Conservation (phyloP, 2,329 filamentous ascomycete species). For the Alternaria sp. region DNA sequence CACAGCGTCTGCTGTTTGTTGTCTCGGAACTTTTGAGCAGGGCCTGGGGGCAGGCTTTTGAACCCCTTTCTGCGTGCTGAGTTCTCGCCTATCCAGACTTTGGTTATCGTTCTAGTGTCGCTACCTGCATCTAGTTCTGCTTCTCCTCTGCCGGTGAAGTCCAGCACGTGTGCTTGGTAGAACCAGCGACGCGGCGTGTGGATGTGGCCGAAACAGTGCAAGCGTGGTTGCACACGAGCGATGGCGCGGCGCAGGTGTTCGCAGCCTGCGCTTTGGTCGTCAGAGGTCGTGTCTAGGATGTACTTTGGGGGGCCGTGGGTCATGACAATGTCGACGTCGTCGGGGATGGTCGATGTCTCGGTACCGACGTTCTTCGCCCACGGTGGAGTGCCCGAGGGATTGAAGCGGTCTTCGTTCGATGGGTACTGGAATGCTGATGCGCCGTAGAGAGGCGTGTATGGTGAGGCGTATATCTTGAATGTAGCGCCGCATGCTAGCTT, state of each 20-base stretch:
- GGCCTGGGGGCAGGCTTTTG: slow-evolving; percentile 33
- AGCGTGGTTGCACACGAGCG: slow-evolving; percentile 52
- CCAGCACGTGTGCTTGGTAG: slow-evolving; percentile 39
- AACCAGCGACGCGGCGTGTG: slow-evolving; percentile 52
- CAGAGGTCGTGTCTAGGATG: slow-evolving; percentile 54
- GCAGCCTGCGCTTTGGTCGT: slow-evolving; percentile 57
- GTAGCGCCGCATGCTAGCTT: slow-evolving; percentile 55
- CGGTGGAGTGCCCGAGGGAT: slow-evolving; percentile 36
- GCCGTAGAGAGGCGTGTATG: slow-evolving; percentile 60
- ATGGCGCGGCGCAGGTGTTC: slow-evolving; percentile 59
- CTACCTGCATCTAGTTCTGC: background rate
- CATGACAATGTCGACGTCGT: slow-evolving; percentile 61
- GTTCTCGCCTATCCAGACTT: slow-evolving; percentile 32
- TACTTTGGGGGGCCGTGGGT: slow-evolving; percentile 65
- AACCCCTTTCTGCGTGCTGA: slow-evolving; percentile 29
- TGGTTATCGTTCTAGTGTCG: slow-evolving; percentile 18
- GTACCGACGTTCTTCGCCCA: slow-evolving; percentile 29
- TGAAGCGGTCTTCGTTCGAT: slow-evolving; percentile 58
- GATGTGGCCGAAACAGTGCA: slow-evolving; percentile 68
- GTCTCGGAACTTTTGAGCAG: slow-evolving; percentile 25
- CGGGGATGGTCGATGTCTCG: slow-evolving; percentile 34
- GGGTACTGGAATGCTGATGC: slow-evolving; percentile 62
- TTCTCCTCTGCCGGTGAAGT: slow-evolving; percentile 22
- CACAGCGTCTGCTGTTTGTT: slow-evolving; percentile 61
- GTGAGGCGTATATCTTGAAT: slow-evolving; percentile 60